Evolutionary conservation across 805 yeast species (phyloP).

Genomic region (Hanseniaspora lindneri): DNA sequence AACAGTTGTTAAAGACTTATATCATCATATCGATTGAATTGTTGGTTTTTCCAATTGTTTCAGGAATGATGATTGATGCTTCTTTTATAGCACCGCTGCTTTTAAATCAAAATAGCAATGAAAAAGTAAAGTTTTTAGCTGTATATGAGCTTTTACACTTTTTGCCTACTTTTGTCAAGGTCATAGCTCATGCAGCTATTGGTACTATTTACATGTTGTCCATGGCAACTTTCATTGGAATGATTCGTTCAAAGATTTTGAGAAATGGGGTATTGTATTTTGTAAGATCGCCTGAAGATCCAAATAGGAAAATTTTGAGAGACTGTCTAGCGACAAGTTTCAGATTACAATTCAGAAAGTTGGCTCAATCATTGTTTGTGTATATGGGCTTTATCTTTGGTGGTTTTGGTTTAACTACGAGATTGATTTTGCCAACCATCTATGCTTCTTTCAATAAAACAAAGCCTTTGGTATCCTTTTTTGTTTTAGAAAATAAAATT

Average conservation of each 20-base stretch:
- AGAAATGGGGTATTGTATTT: slow-evolving; percentile 86
- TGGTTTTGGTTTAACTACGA: slow-evolving; percentile 62
- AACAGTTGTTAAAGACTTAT: slow-evolving; percentile 62
- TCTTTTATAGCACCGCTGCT: slow-evolving; percentile 34
- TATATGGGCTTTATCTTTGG: slow-evolving; percentile 60
- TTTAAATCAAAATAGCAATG: not conserved
- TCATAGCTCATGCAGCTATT: slow-evolving; percentile 42
- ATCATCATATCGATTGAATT: slow-evolving; percentile 65
- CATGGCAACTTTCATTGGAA: slow-evolving; percentile 76
- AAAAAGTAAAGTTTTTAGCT: slow-evolving; percentile 17
- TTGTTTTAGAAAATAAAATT: slow-evolving; percentile 8
- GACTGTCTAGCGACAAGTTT: slow-evolving; percentile 77
- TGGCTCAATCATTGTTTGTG: slow-evolving; percentile 58
- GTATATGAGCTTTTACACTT: slow-evolving; percentile 21
- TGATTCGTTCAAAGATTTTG: slow-evolving; percentile 59
- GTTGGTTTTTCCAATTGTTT: slow-evolving; percentile 71
- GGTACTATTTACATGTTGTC: slow-evolving; percentile 83
- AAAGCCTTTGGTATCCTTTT: slow-evolving; percentile 21
- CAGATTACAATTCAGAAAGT: slow-evolving; percentile 56
- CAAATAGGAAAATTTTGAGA: slow-evolving; percentile 71
- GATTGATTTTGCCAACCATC: slow-evolving; percentile 33
- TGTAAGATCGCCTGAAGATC: slow-evolving; percentile 89
- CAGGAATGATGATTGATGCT: slow-evolving; percentile 68
- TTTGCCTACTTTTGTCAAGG: slow-evolving; percentile 24
- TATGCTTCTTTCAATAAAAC: slow-evolving; percentile 25